Evolutionary conservation across 2,329 filamentous ascomycete genomes (phyloP), one percentile per base, ranked within the genome.

Genomic region (Leptosphaerulina australis): DNA sequence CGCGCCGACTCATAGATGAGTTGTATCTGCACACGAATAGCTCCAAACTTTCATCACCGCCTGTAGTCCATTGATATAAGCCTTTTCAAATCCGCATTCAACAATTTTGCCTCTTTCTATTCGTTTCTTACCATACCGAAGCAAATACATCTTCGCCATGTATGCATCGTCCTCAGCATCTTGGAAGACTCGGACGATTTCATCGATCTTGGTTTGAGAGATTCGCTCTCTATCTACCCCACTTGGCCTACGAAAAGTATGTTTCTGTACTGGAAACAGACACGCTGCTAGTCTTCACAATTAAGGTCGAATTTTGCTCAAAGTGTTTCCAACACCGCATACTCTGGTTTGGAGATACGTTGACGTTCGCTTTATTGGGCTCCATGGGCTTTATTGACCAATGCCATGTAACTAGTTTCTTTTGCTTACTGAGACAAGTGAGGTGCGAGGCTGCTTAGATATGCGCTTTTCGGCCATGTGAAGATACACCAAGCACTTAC

Each of bases 391-490:
- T 46, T 41, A 21, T 20, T 46, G 5, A 22, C 5, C 48, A 41
- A 20, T 51, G 48, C 30, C 21, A 20, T 3, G 46, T 15, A 18
- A 11, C 18, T 11, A 11, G 20, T 11, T 18, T 11, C 12, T 18
- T 20, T 10, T 14, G 20, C 5, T 8, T 12, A 15, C 20, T 15
- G 9, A 10, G n/a, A 8, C 41, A 30, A 6, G 33, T 12, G 21
- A 31, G 46, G 10, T 41, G 26, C 15, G 26, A 14, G 30, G 6
- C 9, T 46, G 10, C 21, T 51, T 31, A 11, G 48, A 46, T n/a
- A 17, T 26, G 5, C 31, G 41, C 43, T 37, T 46, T 8, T 43
- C 48, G 5, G 31, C 24, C 26, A 51, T 36, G 30, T 45, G 48
- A 1, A 41, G 48, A 20, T 51, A 51, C 24, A 46, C 46, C 2